Evolutionary conservation across 139 green algal species (phyloP).

Genomic region (Chlamydomonas sphaeroides): DNA sequence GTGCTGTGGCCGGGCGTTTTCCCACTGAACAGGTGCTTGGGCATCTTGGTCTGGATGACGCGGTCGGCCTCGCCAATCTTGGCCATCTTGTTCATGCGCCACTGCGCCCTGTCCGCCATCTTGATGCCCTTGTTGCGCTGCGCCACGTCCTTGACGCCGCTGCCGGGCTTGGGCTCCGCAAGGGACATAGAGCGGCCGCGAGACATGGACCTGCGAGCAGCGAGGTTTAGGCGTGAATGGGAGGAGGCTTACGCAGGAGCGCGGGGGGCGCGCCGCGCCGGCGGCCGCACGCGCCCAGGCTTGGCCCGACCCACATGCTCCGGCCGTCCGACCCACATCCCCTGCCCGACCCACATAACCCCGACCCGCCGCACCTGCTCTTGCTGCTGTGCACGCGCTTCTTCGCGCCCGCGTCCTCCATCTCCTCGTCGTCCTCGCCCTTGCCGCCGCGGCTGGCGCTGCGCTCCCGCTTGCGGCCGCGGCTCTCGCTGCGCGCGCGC

Average conservation of each 20-base stretch:
- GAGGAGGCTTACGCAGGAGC: too few relatives aligned
- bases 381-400: constrained; percentile 90
- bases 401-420: constrained; percentile 68
- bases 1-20: constrained; percentile 55
- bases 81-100: constrained; percentile 76
- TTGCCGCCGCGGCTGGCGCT: constrained; percentile 31
- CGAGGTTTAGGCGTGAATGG: too few relatives aligned
- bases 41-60: constrained; percentile 88
- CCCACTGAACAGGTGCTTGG: constrained; percentile 97
- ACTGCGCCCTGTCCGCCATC: constrained; percentile 87
- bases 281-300: too few relatives aligned
- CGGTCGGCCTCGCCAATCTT: constrained; percentile 79
- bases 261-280: too few relatives aligned
- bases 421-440: constrained; percentile 59
- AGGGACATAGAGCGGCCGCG: constrained; percentile 75
- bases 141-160: constrained; percentile 83
- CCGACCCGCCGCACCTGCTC: constrained; percentile 56
- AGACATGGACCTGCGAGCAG: constrained; percentile 79
- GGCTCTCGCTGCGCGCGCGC: constrained; percentile 65
- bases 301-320: too few relatives aligned
- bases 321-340: too few relatives aligned
- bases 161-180: constrained; percentile 54
- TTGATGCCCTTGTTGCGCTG: constrained; percentile 91
- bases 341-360: too few relatives aligned
- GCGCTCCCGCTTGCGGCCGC: constrained; percentile 79